Percentiles rank a stretch among this genome's conserved stretches.
Conservation (phyloP, 163 green algal genomes). For the Chlamydomonas reinhardtii region DNA sequence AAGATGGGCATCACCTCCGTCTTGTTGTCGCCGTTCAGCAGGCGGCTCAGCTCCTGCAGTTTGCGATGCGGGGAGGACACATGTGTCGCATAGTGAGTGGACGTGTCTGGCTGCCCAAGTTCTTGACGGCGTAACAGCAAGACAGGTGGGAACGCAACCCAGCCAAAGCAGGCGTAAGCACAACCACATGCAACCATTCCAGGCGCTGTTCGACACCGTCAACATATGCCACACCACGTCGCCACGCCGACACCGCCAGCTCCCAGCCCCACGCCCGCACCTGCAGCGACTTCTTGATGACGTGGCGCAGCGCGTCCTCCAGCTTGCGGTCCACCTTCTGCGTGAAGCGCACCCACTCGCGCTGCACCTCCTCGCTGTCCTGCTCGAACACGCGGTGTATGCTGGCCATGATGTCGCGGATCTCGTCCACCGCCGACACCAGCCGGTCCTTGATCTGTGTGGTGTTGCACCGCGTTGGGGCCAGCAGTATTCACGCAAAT, state of each 20-base stretch:
- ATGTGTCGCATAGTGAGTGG: no score
- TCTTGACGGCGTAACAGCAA: no score
- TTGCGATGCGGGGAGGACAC: not conserved
- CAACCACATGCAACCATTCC: no score
- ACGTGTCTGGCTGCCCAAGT: no score
- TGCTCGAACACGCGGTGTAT: conserved; percentile 82
- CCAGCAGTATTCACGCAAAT: not conserved
- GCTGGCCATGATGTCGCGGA: conserved; percentile 71
- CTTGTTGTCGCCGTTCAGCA: conserved; percentile 91
- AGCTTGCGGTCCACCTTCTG: conserved; percentile 84
- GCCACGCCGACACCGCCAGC: not conserved
- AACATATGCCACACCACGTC: not conserved
- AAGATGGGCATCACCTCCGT: conserved; percentile 84
- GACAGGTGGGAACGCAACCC: no score
- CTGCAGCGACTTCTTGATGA: conserved; percentile 85
- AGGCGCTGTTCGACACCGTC: no score
- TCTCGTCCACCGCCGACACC: conserved; percentile 64
- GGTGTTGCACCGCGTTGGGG: no score
- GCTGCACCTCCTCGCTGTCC: conserved; percentile 87
- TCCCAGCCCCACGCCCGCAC: not conserved
- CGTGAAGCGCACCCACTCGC: conserved; percentile 88
- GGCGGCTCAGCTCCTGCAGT: conserved; percentile 79
- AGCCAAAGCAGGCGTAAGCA: no score
- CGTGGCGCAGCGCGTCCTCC: conserved; percentile 82
- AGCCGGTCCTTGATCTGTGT: conserved; percentile 73